Evolutionary conservation across 805 yeast species (phyloP).

Genomic region (Wickerhamomyces canadensis): DNA sequence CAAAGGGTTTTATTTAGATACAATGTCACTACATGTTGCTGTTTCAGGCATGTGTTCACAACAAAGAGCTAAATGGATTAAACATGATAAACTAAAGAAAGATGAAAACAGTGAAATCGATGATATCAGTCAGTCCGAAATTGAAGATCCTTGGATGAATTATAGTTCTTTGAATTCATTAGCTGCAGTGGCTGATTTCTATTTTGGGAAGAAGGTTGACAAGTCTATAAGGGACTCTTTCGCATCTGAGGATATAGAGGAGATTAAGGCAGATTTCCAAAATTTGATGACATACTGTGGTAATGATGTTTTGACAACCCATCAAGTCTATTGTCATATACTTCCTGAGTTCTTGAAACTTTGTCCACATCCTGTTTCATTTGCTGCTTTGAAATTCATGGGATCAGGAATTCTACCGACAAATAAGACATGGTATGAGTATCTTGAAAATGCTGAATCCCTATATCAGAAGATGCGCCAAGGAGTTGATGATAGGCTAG

Average conservation of each 20-base stretch:
- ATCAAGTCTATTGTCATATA: slow-evolving; percentile 57
- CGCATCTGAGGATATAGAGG: slow-evolving; percentile 44
- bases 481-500: slow-evolving; percentile 53
- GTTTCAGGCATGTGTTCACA: slow-evolving; percentile 88
- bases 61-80: slow-evolving; percentile 76
- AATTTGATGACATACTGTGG: slow-evolving; percentile 77
- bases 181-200: slow-evolving; percentile 71
- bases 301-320: slow-evolving; percentile 73
- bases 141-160: slow-evolving; percentile 81
- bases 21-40: slow-evolving; percentile 90
- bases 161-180: slow-evolving; percentile 75
- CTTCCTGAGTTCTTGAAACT: slow-evolving; percentile 61
- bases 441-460: slow-evolving; percentile 62
- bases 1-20: slow-evolving; percentile 78
- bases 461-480: slow-evolving; percentile 54
- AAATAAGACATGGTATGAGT: slow-evolving; percentile 63
- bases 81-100: slow-evolving; percentile 37
- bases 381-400: slow-evolving; percentile 76
- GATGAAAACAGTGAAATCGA: slow-evolving; percentile 15
- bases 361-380: slow-evolving; percentile 92
- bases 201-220: slow-evolving; percentile 63
- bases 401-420: slow-evolving; percentile 78
- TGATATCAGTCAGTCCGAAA: slow-evolving; percentile 23
- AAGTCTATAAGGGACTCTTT: slow-evolving; percentile 68
- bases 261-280: slow-evolving; percentile 52